A percentile compares a stretch with the other conserved stretches of the same genome.
phyloP scores from a whole-genome alignment of 2,329 filamentous ascomycete genomes.

The Colletotrichum theobromicola region DNA sequence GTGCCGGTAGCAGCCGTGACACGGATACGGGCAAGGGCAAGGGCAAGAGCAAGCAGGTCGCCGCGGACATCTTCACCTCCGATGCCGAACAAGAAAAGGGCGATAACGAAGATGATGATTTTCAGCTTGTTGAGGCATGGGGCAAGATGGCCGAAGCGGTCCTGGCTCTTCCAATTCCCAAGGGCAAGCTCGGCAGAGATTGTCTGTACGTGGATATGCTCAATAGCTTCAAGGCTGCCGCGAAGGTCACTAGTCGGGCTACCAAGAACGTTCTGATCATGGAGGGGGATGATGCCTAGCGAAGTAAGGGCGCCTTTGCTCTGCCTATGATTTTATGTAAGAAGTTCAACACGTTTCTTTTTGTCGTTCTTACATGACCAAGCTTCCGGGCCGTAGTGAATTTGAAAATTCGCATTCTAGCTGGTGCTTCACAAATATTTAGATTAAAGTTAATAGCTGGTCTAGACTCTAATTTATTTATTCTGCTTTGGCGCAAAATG shows the following conservation, averaged over 20 bases:
- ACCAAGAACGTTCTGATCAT: neutral
- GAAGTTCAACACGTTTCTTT: neutral
- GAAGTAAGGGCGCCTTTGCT: neutral
- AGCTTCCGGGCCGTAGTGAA: neutral
- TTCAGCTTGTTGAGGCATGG: neutral
- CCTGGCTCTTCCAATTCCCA: neutral
- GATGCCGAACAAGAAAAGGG: neutral
- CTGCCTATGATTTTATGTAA: neutral
- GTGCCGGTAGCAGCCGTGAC: neutral
- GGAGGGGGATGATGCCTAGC: neutral
- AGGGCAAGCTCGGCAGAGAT: neutral
- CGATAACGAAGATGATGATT: neutral
- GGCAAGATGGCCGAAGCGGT: neutral
- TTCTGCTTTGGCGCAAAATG: too few species aligned
- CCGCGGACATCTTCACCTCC: neutral
- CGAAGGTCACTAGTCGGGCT: neutral
- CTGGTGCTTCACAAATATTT: too few species aligned
- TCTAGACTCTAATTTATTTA: too few species aligned
- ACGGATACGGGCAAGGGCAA: neutral
- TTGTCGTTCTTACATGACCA: neutral
- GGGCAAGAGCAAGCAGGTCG: neutral
- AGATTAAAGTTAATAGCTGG: too few species aligned
- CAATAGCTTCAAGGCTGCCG: neutral
- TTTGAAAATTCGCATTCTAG: too few species aligned
- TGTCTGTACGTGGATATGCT: neutral